Base-by-base conservation (phyloP, 306 rosid genomes). In the Mimosa pudica region DNA sequence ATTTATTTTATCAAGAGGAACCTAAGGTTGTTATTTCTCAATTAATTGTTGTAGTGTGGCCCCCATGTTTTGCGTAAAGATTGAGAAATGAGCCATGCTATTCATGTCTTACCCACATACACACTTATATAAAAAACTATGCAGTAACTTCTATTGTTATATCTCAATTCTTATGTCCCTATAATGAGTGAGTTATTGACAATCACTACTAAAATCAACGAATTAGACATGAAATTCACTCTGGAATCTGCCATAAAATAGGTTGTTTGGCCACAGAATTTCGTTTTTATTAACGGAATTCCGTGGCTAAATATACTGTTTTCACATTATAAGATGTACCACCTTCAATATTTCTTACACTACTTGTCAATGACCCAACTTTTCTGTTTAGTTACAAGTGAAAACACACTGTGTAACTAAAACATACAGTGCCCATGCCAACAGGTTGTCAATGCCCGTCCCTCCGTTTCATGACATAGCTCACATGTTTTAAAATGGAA, bases 281-380 rank as follows among this genome's bases (percentile, higher is more conserved):
- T 24, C 30, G 30, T 24, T 24, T 24, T 24, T 24, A 24, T 24
- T 24, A 24, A 24, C 30, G 30, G 30, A 24, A 24, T 24, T 24
- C 30, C 30, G 30, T 24, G 30, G 30, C 30, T 24, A 24, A 24
- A 24, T 24, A 24, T 24, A 24, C 30, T 24, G 30, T 24, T 24
- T 24, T 24, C 30, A 24, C 30, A 24, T 24, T 24, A 24, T 24
- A 24, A 24, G 68, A 77, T 55, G 77, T 76, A 55, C 66, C 79
- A 63, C 35, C 73, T 20, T 76, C 68, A 65, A 47, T 42, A 71
- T 20, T 74, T 79, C 67, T 16, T 33, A 10, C 35, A 65, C 57
- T 57, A 41, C 46, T 77, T 65, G 38, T 41, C 47, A 64, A 45
- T 20, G 36, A 52, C 52, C n/a, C 61, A 17, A 55, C 18, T 2